These are phyloP conservation scores for Ganoderma sp. DNA, from an alignment of 1,284 basidiomycete genomes.

Conservation along the genomic window DNA sequence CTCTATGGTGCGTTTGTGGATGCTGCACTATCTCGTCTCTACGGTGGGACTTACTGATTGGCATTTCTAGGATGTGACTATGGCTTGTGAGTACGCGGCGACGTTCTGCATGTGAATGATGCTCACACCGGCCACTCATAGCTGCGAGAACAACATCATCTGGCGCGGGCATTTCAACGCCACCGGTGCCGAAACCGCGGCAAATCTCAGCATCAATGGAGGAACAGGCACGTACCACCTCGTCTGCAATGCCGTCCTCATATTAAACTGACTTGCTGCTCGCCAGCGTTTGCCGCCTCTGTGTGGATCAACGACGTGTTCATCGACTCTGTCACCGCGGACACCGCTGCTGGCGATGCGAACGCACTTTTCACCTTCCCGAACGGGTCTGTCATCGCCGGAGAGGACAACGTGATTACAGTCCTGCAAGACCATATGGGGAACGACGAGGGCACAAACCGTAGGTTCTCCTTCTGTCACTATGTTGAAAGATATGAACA, in stretches of 20 bases:
- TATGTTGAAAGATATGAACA: not conserved
- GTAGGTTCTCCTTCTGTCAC: not conserved
- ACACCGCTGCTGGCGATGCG: not conserved
- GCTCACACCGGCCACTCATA: constrained; percentile 34
- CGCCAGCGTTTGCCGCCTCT: constrained; percentile 72
- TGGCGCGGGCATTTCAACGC: constrained; percentile 82
- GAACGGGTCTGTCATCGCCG: constrained; percentile 50
- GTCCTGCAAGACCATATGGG: constrained; percentile 86
- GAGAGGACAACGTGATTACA: constrained; percentile 75
- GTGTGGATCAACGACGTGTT: constrained; percentile 82
- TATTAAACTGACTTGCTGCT: not conserved
- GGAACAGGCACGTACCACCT: constrained; percentile 61
- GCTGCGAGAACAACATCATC: constrained; percentile 79
- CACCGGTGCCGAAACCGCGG: constrained; percentile 60
- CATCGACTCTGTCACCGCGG: constrained; percentile 57
- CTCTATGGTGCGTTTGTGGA: constrained; percentile 54
- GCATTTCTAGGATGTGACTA: constrained; percentile 66
- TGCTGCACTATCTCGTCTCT: too few species aligned
- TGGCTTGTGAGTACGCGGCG: constrained; percentile 62
- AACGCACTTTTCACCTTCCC: constrained; percentile 69
- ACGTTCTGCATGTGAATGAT: not conserved
- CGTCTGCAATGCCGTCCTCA: not conserved
- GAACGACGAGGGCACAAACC: constrained; percentile 58
- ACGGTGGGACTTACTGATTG: too few species aligned
- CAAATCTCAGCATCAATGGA: constrained; percentile 79